These are phyloP conservation scores for Trichomonascaceae sp. DNA, from an alignment of 1,139 yeast species.

Conservation along the genomic window DNA sequence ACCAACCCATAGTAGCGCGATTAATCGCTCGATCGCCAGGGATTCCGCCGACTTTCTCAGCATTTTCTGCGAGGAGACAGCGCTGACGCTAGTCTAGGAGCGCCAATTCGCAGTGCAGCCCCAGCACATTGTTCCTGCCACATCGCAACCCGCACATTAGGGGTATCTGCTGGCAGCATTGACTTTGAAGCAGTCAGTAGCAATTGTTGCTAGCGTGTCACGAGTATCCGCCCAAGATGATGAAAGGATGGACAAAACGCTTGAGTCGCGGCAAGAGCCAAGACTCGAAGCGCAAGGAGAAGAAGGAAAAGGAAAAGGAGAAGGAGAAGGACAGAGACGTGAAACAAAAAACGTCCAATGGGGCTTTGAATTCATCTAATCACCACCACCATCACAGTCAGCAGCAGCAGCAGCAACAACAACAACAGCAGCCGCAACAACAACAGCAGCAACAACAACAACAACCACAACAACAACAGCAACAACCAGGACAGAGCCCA, in stretches of 20 bases:
- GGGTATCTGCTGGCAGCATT: too few relatives aligned
- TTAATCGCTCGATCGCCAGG: too few relatives aligned
- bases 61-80: too few relatives aligned
- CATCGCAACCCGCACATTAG: too few relatives aligned
- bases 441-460: slow-evolving; percentile 2
- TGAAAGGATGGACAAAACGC: slow-evolving; percentile 30
- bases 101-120: too few relatives aligned
- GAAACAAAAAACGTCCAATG: slow-evolving; percentile 2
- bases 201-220: too few relatives aligned
- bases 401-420: slow-evolving; percentile 5
- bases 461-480: not conserved
- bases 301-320: slow-evolving; percentile 10
- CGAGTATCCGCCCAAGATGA: slow-evolving; percentile 16
- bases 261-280: slow-evolving; percentile 18
- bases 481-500: not conserved
- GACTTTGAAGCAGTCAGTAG: too few relatives aligned
- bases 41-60: too few relatives aligned
- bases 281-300: slow-evolving; percentile 12
- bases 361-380: slow-evolving; percentile 3
- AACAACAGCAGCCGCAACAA: slow-evolving; percentile 3
- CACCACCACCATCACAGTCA: slow-evolving; percentile 4
- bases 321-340: slow-evolving; percentile 1
- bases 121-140: too few relatives aligned
- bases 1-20: too few relatives aligned
- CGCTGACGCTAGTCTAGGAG: too few relatives aligned